Conservation (phyloP, 2,329 filamentous ascomycete genomes). For the Cercospora sojina region DNA sequence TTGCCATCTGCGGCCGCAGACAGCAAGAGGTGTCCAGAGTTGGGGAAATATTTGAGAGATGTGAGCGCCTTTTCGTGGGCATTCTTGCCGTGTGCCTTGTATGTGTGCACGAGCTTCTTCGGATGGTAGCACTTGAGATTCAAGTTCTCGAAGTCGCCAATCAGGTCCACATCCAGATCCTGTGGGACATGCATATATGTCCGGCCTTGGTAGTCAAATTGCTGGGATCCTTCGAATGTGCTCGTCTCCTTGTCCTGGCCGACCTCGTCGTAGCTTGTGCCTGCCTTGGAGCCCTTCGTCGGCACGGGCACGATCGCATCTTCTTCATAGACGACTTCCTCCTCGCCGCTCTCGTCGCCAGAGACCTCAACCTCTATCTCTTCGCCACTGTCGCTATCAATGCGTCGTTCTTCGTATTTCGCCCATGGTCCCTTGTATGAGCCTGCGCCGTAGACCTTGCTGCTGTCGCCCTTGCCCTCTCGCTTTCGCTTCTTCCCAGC, state of each 20-base stretch:
- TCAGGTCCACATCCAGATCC: conserved; percentile 80
- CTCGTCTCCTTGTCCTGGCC: conserved; percentile 66
- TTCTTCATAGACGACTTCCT: conserved; percentile 74
- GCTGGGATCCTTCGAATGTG: conserved; percentile 77
- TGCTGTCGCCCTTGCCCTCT: conserved; percentile 80
- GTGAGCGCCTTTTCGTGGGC: conserved; percentile 74
- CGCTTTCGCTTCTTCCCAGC: conserved; percentile 72
- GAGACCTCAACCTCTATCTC: conserved; percentile 69
- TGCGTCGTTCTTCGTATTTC: conserved; percentile 72
- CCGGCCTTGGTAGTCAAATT: conserved; percentile 90
- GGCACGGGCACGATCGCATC: conserved; percentile 64
- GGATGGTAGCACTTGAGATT: conserved; percentile 65
- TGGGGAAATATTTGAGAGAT: conserved; percentile 84
- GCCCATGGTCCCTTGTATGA: conserved; percentile 97
- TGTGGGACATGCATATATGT: conserved; percentile 98
- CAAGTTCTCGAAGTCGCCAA: conserved; percentile 72
- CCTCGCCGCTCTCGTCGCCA: conserved; percentile 72
- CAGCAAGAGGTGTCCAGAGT: conserved; percentile 81
- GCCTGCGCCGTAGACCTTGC: conserved; percentile 79
- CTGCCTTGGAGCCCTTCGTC: conserved; percentile 50
- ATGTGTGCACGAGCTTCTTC: conserved; percentile 89
- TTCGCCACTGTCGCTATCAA: conserved; percentile 66
- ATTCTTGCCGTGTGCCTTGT: conserved; percentile 62
- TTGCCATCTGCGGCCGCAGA: conserved; percentile 88
- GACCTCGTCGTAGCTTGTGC: conserved; percentile 52